Evolutionary conservation across 192 early-diverging fungal genomes (phyloP), one percentile per base, ranked within the genome.

Genomic region (Dispira parvispora): DNA sequence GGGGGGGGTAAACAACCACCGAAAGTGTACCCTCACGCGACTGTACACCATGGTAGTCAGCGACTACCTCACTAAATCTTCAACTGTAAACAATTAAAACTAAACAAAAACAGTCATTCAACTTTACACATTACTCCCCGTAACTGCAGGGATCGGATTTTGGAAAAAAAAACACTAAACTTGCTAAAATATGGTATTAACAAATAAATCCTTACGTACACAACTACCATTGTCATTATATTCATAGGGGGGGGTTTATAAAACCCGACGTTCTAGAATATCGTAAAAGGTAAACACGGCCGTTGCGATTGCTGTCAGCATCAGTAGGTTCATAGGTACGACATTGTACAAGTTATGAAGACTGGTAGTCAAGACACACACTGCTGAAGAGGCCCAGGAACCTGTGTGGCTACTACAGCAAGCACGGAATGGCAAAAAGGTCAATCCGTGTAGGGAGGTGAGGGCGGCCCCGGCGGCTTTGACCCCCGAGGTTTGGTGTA

Each of bases 221-320:
- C 46, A 46, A 46, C 18, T 11, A 46, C 12, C 46, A 46, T 46
- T 18, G 18, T 18, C 46, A 11, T 18, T 46, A 46, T n/a, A n/a
- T n/a, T 20, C 11, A 20, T 53, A 53, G 10, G 10, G 11, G 20
- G 25, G 52, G 20, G 11, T 53, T 57, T 57, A 57, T 11, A 11
- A 38, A n/a, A 6, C n/a, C 10, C 55, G 55, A n/a, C 55, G 55
- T 6, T 57, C 55, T 38, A 57, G 27, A 28, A 57, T 57, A 32
- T 57, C 55, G 55, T 57, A 57, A 28, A 57, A 57, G 5, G 55
- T 57, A 38, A 57, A 57, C 21, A 23, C 23, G 55, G 23, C n/a
- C 28, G 55, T 57, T 12, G 26, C 55, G 55, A 57, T 57, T 12
- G 55, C 55, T 10, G 55, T 57, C 23, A 57, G 28, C 55, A 57